phyloP scores from a whole-genome alignment of 2,329 filamentous ascomycete species.

The Coniochaeta pulveracea region DNA sequence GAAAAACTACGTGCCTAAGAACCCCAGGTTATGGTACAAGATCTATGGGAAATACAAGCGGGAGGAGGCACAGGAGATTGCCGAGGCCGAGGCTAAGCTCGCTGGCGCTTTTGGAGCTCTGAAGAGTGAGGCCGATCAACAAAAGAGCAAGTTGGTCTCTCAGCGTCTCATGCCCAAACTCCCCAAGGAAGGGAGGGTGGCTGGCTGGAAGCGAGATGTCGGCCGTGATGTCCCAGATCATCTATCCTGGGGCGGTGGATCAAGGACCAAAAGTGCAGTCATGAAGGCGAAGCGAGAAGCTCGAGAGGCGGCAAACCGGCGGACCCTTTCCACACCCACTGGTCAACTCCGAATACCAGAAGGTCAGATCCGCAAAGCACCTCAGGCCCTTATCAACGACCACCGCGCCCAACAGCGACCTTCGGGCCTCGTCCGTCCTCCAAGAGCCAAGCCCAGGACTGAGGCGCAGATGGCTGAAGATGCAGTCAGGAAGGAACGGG shows the following conservation, averaged over 20 bases:
- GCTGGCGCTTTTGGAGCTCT: slow-evolving; percentile 45
- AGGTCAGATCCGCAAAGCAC: slow-evolving; percentile 35
- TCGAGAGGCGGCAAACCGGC: slow-evolving; percentile 37
- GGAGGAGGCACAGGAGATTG: slow-evolving; percentile 44
- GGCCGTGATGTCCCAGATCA: slow-evolving; percentile 19
- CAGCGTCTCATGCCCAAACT: slow-evolving; percentile 27
- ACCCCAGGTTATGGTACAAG: slow-evolving; percentile 63
- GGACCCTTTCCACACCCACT: slow-evolving; percentile 29
- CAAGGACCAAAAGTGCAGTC: slow-evolving; percentile 44
- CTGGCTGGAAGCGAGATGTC: slow-evolving; percentile 9
- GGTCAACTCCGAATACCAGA: slow-evolving; percentile 19
- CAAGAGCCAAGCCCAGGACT: slow-evolving; percentile 10
- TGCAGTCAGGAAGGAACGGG: slow-evolving; percentile 22
- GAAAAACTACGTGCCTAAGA: slow-evolving; percentile 52
- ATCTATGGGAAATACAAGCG: slow-evolving; percentile 61
- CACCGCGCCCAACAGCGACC: slow-evolving; percentile 30
- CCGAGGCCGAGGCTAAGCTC: slow-evolving; percentile 45
- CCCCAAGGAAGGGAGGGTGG: slow-evolving; percentile 20
- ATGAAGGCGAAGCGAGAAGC: slow-evolving; percentile 45
- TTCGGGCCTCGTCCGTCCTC: slow-evolving; percentile 18
- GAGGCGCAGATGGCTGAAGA: slow-evolving; percentile 7
- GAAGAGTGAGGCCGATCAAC: slow-evolving; percentile 43
- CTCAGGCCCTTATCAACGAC: slow-evolving; percentile 41
- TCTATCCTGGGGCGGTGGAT: slow-evolving; percentile 33
- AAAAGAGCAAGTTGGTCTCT: slow-evolving; percentile 43